phyloP scores from a whole-genome alignment of 257 asterid species.

The Datura wrightii region DNA sequence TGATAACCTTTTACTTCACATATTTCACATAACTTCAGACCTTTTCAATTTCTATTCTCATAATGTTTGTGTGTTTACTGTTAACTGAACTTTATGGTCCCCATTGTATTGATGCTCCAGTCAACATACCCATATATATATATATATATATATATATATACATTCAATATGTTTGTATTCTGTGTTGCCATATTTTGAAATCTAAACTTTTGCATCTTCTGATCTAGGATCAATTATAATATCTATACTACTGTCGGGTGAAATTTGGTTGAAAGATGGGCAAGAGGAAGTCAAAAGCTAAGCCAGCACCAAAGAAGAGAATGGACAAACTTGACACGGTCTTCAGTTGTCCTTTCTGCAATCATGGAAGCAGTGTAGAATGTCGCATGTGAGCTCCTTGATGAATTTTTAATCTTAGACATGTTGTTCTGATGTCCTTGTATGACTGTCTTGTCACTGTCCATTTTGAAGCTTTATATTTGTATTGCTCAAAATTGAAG shows the following conservation, averaged over 20 bases:
- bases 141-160: too few species aligned
- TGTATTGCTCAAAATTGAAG: not conserved
- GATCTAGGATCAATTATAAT: not conserved
- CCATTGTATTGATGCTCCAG: not conserved
- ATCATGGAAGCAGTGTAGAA: constrained; percentile 87
- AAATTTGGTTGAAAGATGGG: constrained; percentile 60
- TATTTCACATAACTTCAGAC: not conserved
- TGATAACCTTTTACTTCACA: not conserved
- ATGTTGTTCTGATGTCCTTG: not conserved
- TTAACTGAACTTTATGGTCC: not conserved
- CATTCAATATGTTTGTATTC: not conserved
- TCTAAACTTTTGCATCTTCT: not conserved
- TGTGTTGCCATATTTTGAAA: not conserved
- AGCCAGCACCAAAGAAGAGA: constrained; percentile 92
- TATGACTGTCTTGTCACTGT: not conserved
- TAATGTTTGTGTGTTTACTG: not conserved
- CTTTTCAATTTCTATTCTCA: not conserved
- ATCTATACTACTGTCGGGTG: not conserved
- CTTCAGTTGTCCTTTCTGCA: constrained; percentile 94
- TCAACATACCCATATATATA: too few species aligned
- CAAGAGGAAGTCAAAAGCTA: constrained; percentile 91
- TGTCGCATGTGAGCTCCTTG: constrained; percentile 68
- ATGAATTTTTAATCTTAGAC: not conserved
- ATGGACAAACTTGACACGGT: constrained; percentile 95
- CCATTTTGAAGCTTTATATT: not conserved